phyloP scores from a whole-genome alignment of 2,329 filamentous ascomycete species.

The Aspergillus flavus region DNA sequence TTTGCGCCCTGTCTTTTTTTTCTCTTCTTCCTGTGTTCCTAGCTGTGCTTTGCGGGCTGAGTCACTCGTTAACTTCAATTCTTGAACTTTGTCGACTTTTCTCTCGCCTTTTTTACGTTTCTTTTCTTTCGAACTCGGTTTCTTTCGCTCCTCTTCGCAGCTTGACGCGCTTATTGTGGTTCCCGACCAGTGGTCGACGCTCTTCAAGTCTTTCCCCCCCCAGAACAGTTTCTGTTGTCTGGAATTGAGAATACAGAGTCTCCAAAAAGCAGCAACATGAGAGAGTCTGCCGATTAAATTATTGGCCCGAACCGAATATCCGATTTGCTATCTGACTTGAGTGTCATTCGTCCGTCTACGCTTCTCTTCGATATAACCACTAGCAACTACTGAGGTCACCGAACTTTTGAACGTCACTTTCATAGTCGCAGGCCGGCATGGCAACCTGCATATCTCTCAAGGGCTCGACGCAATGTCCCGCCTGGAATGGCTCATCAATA shows the following conservation, averaged over 20 bases:
- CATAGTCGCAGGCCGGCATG: slow-evolving; percentile 35
- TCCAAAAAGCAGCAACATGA: slow-evolving; percentile 15
- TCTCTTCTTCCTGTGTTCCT: background rate
- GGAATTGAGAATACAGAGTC: background rate
- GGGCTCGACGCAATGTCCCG: slow-evolving; percentile 70
- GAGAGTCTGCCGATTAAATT: slow-evolving; percentile 5
- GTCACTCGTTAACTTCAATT: slow-evolving; percentile 17
- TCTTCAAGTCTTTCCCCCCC: background rate
- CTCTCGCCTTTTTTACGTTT: background rate
- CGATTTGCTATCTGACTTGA: background rate
- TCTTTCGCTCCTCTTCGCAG: slow-evolving; percentile 10
- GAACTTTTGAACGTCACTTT: background rate
- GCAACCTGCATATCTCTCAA: slow-evolving; percentile 66
- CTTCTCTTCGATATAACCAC: background rate
- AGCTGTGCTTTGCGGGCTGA: background rate
- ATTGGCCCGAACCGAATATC: slow-evolving; percentile 6
- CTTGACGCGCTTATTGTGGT: slow-evolving; percentile 14
- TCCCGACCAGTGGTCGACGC: background rate
- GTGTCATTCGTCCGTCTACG: background rate
- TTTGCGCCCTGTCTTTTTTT: slow-evolving; percentile 6
- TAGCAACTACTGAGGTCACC: background rate
- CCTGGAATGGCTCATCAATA: slow-evolving; percentile 72
- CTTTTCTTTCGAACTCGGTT: slow-evolving; percentile 1
- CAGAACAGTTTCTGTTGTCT: background rate
- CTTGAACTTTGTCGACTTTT: slow-evolving; percentile 9